Evolutionary conservation across 345 rosid genomes (phyloP), one percentile per base, ranked within the genome.

Genomic region (Salix caprea): DNA sequence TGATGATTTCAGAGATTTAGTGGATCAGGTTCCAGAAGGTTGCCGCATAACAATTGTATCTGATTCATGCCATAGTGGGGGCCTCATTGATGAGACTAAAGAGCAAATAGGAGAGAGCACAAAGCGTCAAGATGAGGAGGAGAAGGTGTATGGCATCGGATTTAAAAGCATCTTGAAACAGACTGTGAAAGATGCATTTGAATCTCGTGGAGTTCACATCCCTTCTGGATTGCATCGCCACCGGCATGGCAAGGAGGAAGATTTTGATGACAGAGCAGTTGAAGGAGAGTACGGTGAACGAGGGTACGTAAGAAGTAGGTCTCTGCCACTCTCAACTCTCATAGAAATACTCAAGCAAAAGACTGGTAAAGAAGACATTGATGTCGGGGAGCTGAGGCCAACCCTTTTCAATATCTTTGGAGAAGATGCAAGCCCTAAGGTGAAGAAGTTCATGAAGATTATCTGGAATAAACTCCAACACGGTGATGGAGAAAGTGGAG

Each of bases 61-160:
- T 16, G 99, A 95, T 78, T 91, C 99, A 62, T 95, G 97, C 79
- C 97, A 95, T 54, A 95, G 99, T 56, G 99, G 98, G 8, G 99
- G 99, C 6, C 93, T 95, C 54, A 93, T 95, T 7, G 98, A 93
- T 70, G 91, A 91, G 79, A 90, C 99, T 74, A 91, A 93, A 67
- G 99, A 96, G 85, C 98, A 96, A 80, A 93, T 96, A 14, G 98
- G 99, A 54, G 94, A 95, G 77, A 95, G 99, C 89, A 89, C 91
- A 7, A 89, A 78, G 81, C 80, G 36, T 0, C 76, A 70, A 26
- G 82, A 72, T 54, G 76, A 74, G 62, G 78, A 85, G 34, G 89
- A 84, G 68, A 80, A 87, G 30, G 67, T 60, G 36, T 85, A 82
- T 73, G 80, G 82, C 13, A 88, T 82, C 65, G 82, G 90, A 66